phyloP scores from a whole-genome alignment of 208 protist genomes.

The Wallacemonas collosoma region DNA sequence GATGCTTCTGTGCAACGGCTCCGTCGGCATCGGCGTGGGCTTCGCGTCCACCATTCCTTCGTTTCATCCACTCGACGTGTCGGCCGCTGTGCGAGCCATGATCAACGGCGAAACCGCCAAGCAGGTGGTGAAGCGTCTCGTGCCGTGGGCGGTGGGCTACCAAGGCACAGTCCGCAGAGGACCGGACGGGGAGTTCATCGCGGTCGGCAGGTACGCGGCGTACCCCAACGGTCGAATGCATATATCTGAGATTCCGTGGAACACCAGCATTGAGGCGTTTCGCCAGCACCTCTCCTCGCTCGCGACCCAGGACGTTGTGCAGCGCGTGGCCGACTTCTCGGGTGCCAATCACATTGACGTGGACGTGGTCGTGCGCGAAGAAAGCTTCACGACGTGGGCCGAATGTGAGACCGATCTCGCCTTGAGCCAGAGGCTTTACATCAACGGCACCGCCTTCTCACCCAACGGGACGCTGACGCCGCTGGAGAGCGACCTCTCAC shows the following conservation, averaged over 20 bases:
- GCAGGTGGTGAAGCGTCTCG: slow-evolving; percentile 71
- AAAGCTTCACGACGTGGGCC: slow-evolving; percentile 53
- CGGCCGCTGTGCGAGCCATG: slow-evolving; percentile 85
- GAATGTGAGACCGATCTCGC: slow-evolving; percentile 79
- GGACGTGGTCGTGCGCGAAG: slow-evolving; percentile 77
- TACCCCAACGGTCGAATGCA: slow-evolving; percentile 74
- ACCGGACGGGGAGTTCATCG: slow-evolving; percentile 70
- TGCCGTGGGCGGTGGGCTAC: slow-evolving; percentile 98
- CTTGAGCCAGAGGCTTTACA: slow-evolving; percentile 74
- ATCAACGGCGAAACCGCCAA: slow-evolving; percentile 85
- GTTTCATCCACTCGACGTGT: slow-evolving; percentile 97
- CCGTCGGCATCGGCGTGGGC: slow-evolving; percentile 99
- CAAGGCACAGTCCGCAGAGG: slow-evolving; percentile 82
- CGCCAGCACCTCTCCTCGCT: slow-evolving; percentile 73
- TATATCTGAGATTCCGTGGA: slow-evolving; percentile 76
- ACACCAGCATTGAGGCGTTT: slow-evolving; percentile 76
- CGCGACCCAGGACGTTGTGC: slow-evolving; percentile 74
- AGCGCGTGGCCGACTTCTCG: slow-evolving; percentile 89
- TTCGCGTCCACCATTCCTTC: slow-evolving; percentile 94
- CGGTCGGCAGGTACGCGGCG: slow-evolving; percentile 67
- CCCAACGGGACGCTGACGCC: slow-evolving; percentile 79
- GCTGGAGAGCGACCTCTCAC: slow-evolving; percentile 70
- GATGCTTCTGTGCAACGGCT: slow-evolving; percentile 99
- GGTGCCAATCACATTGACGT: slow-evolving; percentile 92
- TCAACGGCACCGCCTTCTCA: slow-evolving; percentile 89